These are phyloP conservation scores for Euptelea pleiosperma DNA, from an alignment of 164 flowering plant species.

Conservation along the genomic window DNA sequence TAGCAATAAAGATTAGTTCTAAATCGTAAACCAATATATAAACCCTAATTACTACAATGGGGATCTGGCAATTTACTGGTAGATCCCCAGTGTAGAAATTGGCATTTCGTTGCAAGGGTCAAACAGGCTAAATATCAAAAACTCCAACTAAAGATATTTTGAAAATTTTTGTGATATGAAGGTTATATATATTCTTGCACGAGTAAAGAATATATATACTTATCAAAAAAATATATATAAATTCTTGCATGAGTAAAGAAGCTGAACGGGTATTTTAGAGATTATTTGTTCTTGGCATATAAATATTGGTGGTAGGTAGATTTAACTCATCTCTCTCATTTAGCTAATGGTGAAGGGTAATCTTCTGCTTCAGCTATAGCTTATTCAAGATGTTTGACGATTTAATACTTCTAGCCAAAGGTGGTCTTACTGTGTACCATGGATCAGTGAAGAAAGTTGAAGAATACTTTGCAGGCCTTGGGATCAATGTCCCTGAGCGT, in stretches of 20 bases:
- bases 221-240: too few species aligned
- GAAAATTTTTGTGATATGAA: too few species aligned
- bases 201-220: too few species aligned
- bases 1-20: too few species aligned
- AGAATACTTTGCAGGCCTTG: constrained; percentile 80
- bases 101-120: too few species aligned
- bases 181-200: too few species aligned
- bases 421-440: constrained; percentile 87
- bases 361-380: constrained; percentile 63
- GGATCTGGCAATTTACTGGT: too few species aligned
- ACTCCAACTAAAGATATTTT: too few species aligned
- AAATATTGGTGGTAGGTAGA: not conserved
- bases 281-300: not conserved
- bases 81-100: too few species aligned
- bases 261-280: not conserved
- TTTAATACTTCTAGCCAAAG: constrained; percentile 94
- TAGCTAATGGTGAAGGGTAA: constrained; percentile 1
- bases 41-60: too few species aligned
- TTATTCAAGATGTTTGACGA: constrained; percentile 97
- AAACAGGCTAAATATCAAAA: too few species aligned
- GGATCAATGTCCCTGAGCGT: constrained; percentile 86
- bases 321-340: not conserved
- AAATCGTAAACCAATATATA: too few species aligned
- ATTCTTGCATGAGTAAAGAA: not conserved
- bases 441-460: constrained; percentile 94